Evolutionary conservation across 2,329 filamentous ascomycete species (phyloP), one percentile per base, ranked within the genome.

Genomic region (Hypoxylon rubiginosum): DNA sequence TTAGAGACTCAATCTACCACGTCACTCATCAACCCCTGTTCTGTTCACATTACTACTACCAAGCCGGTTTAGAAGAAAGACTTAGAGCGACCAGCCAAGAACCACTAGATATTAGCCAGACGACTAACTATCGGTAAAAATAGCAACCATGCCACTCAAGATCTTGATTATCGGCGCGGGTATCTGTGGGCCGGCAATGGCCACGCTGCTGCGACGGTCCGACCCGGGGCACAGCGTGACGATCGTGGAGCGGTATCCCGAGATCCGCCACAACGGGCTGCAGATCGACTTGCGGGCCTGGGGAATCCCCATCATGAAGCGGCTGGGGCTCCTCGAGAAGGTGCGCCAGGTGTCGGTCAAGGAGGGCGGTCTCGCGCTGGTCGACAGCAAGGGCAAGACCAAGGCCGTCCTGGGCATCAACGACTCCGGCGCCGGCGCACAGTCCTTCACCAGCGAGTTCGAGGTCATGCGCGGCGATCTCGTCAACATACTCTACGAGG

Each of bases 381-480:
- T 88, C 26, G 79, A 87, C 70, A 61, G 66, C 0, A 62, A 74
- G 0, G 82, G 82, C 58, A 74, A 71, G 0, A 56, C 71, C 2
- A 73, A 75, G 45, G 86, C 82, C n/a, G 76, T 73, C 4, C 78
- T 85, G 48, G 71, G 72, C 21, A 76, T 76, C 34, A 81, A 82
- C 67, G 76, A 78, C 53, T 75, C 81, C 0, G 82, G 81, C 3
- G 75, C 79, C 56, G 81, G 82, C 0, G 71, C 68, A 32, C 83
- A 86, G 70, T 77, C 75, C 8, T 74, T 87, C 26, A 86, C 84
- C 0, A 83, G 82, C 63, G 87, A 90, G 60, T 88, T 81, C 64
- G 88, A 90, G 76, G 85, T 90, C 52, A 85, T 90, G 81, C 79
- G 87, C 8, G 86, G 84, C 0, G 84, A 88, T 56, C 71, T 90